Conservation (phyloP, 192 early-diverging fungal species). For the Funneliformis geosporum region DNA sequence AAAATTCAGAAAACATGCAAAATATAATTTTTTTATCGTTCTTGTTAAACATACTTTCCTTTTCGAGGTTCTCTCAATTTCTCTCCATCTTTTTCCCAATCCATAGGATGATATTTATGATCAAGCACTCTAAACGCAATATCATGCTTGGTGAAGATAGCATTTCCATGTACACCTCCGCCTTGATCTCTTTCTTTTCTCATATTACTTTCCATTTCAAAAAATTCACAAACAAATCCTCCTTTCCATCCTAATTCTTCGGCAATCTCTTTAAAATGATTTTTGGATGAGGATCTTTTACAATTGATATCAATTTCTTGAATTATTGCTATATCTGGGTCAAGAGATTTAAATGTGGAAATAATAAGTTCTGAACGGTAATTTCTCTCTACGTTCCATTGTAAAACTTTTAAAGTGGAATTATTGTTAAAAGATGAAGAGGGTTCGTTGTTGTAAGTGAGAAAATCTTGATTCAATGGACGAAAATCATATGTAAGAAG, state of each 20-base stretch:
- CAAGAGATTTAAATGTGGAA: slow-evolving; percentile 50
- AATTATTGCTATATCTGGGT: slow-evolving; percentile 71
- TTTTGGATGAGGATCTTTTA: slow-evolving; percentile 58
- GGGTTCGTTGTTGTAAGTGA: neutral
- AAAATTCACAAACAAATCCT: slow-evolving; percentile 73
- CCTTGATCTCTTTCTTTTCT: slow-evolving; percentile 63
- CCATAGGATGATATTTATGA: slow-evolving; percentile 67
- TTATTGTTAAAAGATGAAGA: neutral
- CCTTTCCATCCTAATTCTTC: slow-evolving; percentile 59
- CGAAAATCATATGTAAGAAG: slow-evolving; percentile 52
- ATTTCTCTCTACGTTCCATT: slow-evolving; percentile 86
- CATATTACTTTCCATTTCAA: slow-evolving; percentile 64
- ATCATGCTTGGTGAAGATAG: slow-evolving; percentile 66
- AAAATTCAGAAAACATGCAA: slow-evolving; percentile 8
- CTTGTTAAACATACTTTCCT: slow-evolving; percentile 52
- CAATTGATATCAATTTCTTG: slow-evolving; percentile 82
- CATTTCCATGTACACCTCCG: slow-evolving; percentile 80
- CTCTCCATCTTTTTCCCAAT: slow-evolving; percentile 68
- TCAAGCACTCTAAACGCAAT: slow-evolving; percentile 62
- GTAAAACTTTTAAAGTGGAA: slow-evolving; percentile 59
- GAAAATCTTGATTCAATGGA: neutral
- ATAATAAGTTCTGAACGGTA: slow-evolving; percentile 67
- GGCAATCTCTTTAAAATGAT: slow-evolving; percentile 67
- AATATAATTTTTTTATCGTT: neutral
- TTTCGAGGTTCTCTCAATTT: slow-evolving; percentile 65